Conservation (phyloP, 306 rosid species). For the Fragaria iinumae region DNA sequence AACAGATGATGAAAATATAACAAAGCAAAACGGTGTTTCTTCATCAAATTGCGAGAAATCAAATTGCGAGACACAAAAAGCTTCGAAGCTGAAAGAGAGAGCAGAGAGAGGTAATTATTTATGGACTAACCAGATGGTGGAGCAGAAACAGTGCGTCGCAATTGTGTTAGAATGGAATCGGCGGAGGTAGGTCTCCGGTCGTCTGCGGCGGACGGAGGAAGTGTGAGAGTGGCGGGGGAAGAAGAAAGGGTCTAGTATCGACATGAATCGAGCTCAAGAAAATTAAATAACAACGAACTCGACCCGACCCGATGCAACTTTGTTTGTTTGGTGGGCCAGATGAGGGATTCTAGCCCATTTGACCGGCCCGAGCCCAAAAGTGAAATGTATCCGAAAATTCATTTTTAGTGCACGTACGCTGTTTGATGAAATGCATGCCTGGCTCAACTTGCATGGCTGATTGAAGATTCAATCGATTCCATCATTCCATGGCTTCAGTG, state of each 20-base stretch:
- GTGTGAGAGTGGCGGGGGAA: not conserved
- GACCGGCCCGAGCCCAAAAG: too few species aligned
- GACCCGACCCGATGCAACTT: not conserved
- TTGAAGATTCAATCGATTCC: too few species aligned
- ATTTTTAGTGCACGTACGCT: too few species aligned
- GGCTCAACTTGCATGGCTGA: too few species aligned
- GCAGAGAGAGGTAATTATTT: not conserved
- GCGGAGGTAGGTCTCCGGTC: constrained; percentile 4
- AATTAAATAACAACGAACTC: not conserved
- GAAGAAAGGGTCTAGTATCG: not conserved
- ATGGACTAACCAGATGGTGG: not conserved
- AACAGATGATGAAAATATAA: not conserved
- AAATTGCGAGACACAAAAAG: not conserved
- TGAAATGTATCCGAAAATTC: too few species aligned
- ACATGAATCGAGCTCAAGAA: not conserved
- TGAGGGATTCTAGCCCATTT: not conserved
- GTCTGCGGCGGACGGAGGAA: not conserved
- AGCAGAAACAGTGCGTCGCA: constrained; percentile 3
- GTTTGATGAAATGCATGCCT: too few species aligned
- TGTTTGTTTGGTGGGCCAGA: not conserved
- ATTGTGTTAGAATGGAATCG: not conserved
- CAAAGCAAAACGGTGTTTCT: not conserved
- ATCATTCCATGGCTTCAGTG: too few species aligned
- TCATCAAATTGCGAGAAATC: not conserved
- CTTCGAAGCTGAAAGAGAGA: not conserved